Evolutionary conservation across 2,329 filamentous ascomycete species (phyloP).

Genomic region (Stachybotrys elegans): DNA sequence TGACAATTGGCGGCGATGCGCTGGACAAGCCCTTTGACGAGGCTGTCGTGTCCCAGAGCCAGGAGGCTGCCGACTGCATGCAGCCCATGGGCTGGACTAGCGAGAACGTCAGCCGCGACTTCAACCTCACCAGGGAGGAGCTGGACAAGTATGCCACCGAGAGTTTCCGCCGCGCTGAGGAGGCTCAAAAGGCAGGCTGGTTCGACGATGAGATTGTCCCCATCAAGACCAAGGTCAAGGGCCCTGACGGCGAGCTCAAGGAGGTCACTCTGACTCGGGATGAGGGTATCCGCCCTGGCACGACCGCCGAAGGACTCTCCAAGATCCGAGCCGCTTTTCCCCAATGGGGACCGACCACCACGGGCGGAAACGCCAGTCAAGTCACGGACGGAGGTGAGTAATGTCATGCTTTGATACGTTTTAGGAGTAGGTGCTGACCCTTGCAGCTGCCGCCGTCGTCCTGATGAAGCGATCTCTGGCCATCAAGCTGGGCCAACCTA

Average conservation of each 20-base stretch:
- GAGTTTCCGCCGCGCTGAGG: constrained; percentile 82
- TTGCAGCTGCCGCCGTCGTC: constrained; percentile 77
- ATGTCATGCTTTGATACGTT: constrained; percentile 7
- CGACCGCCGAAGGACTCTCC: constrained; percentile 72
- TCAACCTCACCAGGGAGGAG: constrained; percentile 71
- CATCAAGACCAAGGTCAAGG: constrained; percentile 71
- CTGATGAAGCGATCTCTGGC: constrained; percentile 94
- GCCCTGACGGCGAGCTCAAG: constrained; percentile 73
- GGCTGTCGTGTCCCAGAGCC: constrained; percentile 63
- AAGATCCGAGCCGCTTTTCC: constrained; percentile 92
- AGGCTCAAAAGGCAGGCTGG: constrained; percentile 83
- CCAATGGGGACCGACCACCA: constrained; percentile 79
- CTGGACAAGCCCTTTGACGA: constrained; percentile 72
- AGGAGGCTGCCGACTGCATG: constrained; percentile 81
- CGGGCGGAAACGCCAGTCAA: constrained; percentile 91
- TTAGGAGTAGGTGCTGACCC: too few relatives aligned
- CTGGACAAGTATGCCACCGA: constrained; percentile 86
- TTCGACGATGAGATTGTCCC: constrained; percentile 94
- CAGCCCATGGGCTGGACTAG: constrained; percentile 97
- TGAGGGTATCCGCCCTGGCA: constrained; percentile 87
- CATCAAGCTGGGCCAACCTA: constrained; percentile 79
- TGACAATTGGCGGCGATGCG: constrained; percentile 69
- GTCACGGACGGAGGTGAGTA: constrained; percentile 79
- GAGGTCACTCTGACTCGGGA: constrained; percentile 77
- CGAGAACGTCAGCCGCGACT: constrained; percentile 92